Base-by-base conservation (phyloP, 192 early-diverging fungal species). In the Chytriomyces sp. region DNA sequence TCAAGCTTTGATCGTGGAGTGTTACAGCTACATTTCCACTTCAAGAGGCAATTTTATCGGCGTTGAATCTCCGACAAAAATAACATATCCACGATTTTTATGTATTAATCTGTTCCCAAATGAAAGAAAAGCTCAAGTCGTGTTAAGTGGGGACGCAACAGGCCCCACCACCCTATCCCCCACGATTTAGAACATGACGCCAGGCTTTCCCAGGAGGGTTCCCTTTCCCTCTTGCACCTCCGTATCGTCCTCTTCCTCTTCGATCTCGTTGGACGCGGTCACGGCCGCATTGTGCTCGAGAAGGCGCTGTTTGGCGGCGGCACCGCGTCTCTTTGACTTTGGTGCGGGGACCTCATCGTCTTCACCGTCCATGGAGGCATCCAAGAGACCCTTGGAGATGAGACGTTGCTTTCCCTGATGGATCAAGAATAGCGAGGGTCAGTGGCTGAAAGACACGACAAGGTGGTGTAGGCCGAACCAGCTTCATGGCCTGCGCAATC, bases 11-110 rank as follows among this genome's bases (percentile, higher is more conserved):
- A 85, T 64, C 49, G 78, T 4, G 80, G 80, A 26, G 77, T 80
- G 37, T 58, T 85, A 44, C 84, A 85, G 65, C 56, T 85, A 38
- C 79, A 78, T 73, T 85, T 85, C 68, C 78, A 81, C 54, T 85
- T 85, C 60, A 82, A 79, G 59, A 22, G 66, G 49, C 66, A 68
- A 36, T 68, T 68, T 36, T 68, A 68, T 28, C 49, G 66, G 26
- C n/a, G 66, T 49, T 49, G 44, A 44, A 49, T 49, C 22, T 2
- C 14, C 14, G 14, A 49, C 44, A 49, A 1, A 49, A 49, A 49
- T n/a, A 49, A 49, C 44, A 49, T 49, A 49, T 22, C 2, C 17
- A 49, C 1, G 44, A 14, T 49, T n/a, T 3, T n/a, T 14, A n/a
- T 49, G 44, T 49, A 49, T 22, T 49, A n/a, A 10, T 49, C 22